These are phyloP conservation scores for Ogataea paradorogensis DNA, from an alignment of 805 yeast species.

Conservation along the genomic window DNA sequence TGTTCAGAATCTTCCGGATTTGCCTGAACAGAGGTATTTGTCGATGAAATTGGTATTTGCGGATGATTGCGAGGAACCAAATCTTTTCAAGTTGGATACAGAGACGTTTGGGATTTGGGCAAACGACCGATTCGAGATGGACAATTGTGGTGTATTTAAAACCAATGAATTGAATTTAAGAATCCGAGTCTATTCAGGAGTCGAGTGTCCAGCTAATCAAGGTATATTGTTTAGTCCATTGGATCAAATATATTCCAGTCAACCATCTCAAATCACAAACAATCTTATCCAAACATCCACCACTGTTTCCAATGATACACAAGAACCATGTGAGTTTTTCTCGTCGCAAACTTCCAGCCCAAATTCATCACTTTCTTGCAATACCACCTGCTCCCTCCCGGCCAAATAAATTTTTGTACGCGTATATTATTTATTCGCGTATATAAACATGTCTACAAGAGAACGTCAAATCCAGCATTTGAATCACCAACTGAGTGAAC, in stretches of 20 bases:
- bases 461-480: slow-evolving; percentile 21
- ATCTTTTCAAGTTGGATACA: slow-evolving; percentile 39
- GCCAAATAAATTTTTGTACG: slow-evolving; percentile 1
- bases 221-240: slow-evolving; percentile 32
- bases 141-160: slow-evolving; percentile 24
- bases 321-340: not conserved
- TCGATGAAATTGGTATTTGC: slow-evolving; percentile 46
- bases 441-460: slow-evolving; percentile 15
- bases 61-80: slow-evolving; percentile 47
- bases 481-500: slow-evolving; percentile 22
- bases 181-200: not conserved
- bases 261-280: slow-evolving; percentile 25
- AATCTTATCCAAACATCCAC: slow-evolving; percentile 11
- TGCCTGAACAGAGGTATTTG: slow-evolving; percentile 46
- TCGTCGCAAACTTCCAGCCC: not conserved
- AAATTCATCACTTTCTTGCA: not conserved
- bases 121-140: slow-evolving; percentile 16
- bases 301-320: not conserved
- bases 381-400: slow-evolving; percentile 1
- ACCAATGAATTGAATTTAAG: slow-evolving; percentile 8
- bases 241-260: slow-evolving; percentile 6
- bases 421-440: slow-evolving; percentile 4
- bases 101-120: slow-evolving; percentile 33
- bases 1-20: slow-evolving; percentile 51
- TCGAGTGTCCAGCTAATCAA: slow-evolving; percentile 30